Evolutionary conservation across 805 yeast species (phyloP).

Genomic region (Candida andamanensis): DNA sequence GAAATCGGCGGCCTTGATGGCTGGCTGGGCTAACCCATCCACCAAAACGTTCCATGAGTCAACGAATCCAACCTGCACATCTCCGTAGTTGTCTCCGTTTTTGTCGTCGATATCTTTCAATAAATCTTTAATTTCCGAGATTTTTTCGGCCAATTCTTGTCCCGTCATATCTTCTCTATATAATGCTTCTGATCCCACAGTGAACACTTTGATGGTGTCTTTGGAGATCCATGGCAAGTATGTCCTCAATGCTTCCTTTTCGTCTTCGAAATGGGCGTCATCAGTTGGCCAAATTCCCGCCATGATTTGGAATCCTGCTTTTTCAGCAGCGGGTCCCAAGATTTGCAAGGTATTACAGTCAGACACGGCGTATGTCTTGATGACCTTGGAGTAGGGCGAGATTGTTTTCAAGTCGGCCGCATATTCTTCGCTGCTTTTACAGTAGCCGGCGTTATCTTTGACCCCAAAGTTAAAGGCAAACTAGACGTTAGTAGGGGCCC

Average conservation of each 20-base stretch:
- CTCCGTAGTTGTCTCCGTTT: constrained; percentile 70
- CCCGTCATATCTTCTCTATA: constrained; percentile 88
- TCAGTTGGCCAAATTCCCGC: constrained; percentile 95
- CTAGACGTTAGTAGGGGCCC: constrained; percentile 15
- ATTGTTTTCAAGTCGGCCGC: constrained; percentile 59
- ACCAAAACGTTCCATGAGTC: constrained; percentile 94
- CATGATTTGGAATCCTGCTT: constrained; percentile 68
- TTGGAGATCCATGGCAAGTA: constrained; percentile 72
- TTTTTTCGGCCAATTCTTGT: constrained; percentile 60
- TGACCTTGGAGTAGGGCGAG: constrained; percentile 52
- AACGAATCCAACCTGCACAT: constrained; percentile 82
- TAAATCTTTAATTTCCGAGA: constrained; percentile 55
- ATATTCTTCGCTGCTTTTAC: constrained; percentile 73
- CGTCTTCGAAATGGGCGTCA: constrained; percentile 67
- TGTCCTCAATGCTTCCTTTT: constrained; percentile 61
- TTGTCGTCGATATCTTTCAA: constrained; percentile 64
- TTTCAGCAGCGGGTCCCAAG: constrained; percentile 83
- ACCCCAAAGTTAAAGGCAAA: constrained; percentile 88
- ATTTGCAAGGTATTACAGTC: constrained; percentile 85
- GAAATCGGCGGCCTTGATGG: constrained; percentile 76
- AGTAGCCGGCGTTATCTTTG: constrained; percentile 63
- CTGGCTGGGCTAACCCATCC: constrained; percentile 67
- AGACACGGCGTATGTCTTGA: constrained; percentile 89
- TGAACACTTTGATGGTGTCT: constrained; percentile 65
- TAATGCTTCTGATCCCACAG: constrained; percentile 94